Conservation (phyloP, 202 grass and related monocot species). For the Bolboschoenoplectus hybrid region DNA sequence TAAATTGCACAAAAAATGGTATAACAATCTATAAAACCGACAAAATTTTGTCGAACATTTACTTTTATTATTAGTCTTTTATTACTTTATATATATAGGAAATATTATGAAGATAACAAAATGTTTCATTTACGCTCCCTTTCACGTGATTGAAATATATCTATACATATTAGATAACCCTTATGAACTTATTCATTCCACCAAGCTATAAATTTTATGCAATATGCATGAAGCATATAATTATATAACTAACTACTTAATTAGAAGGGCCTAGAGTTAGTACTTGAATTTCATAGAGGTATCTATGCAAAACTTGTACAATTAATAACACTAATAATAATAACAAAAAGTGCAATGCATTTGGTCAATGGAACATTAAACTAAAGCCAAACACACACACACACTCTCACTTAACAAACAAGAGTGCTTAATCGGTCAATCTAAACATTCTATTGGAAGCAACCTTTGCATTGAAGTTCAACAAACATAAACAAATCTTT, state of each 20-base stretch:
- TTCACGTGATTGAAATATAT: neutral
- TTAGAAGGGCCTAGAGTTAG: neutral
- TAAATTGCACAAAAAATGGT: too few species aligned
- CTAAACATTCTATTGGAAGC: constrained; percentile 45
- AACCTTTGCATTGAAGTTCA: constrained; percentile 41
- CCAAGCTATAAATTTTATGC: neutral
- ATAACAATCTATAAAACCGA: too few species aligned
- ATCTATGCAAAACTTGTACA: neutral
- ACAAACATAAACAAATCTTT: constrained; percentile 35
- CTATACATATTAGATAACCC: too few species aligned
- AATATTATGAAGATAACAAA: neutral
- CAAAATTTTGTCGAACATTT: too few species aligned
- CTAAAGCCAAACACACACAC: constrained; percentile 28
- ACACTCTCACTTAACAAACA: constrained; percentile 19
- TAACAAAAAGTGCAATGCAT: neutral
- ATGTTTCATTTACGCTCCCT: neutral
- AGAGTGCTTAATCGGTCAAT: constrained; percentile 34
- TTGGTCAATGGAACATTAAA: constrained; percentile 41
- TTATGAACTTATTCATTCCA: neutral
- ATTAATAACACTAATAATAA: neutral
- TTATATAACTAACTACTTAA: too few species aligned
- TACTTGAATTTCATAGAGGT: neutral
- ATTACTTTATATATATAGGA: too few species aligned
- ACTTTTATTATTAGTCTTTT: too few species aligned
- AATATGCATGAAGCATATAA: neutral